A percentile compares a stretch with the other conserved stretches of the same genome.
Evolutionary conservation across 169 alveolate species (phyloP).

Genomic region (Plasmodium blacklocki): DNA sequence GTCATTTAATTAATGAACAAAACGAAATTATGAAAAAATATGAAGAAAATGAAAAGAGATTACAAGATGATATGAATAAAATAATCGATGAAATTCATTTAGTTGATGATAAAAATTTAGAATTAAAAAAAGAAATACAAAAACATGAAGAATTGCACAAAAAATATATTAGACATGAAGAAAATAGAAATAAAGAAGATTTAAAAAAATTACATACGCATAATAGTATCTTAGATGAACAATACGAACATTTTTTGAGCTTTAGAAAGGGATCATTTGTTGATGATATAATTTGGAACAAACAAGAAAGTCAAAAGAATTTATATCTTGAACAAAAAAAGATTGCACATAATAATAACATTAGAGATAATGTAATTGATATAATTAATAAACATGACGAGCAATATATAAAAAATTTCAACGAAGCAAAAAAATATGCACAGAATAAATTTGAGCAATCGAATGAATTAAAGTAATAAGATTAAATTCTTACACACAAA

Average conservation of each 20-base stretch:
- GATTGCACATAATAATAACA: neutral
- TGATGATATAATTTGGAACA: neutral
- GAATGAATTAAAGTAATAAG: conserved; percentile 38
- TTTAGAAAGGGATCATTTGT: conserved; percentile 46
- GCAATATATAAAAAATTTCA: conserved; percentile 45
- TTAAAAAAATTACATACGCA: conserved; percentile 29
- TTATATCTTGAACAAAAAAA: neutral
- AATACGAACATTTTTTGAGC: conserved; percentile 38
- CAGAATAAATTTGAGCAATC: conserved; percentile 47
- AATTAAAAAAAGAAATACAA: conserved; percentile 62
- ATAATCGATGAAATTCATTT: conserved; percentile 35
- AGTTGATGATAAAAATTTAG: conserved; percentile 49
- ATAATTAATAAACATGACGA: conserved; percentile 33
- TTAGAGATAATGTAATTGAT: conserved; percentile 1
- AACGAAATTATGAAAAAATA: conserved; percentile 46
- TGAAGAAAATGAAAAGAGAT: conserved; percentile 43
- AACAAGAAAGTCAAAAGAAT: conserved; percentile 25
- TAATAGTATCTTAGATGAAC: conserved; percentile 14
- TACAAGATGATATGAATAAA: conserved; percentile 36
- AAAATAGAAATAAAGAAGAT: conserved; percentile 27
- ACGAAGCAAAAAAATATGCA: conserved; percentile 58
- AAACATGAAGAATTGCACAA: conserved; percentile 26
- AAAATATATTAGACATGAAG: conserved; percentile 13
- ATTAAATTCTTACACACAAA: neutral
- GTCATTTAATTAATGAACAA: conserved; percentile 39